A percentile compares a stretch with the other conserved stretches of the same genome.
phyloP scores from a whole-genome alignment of 1,139 yeast genomes.

The Yarrowia galli region DNA sequence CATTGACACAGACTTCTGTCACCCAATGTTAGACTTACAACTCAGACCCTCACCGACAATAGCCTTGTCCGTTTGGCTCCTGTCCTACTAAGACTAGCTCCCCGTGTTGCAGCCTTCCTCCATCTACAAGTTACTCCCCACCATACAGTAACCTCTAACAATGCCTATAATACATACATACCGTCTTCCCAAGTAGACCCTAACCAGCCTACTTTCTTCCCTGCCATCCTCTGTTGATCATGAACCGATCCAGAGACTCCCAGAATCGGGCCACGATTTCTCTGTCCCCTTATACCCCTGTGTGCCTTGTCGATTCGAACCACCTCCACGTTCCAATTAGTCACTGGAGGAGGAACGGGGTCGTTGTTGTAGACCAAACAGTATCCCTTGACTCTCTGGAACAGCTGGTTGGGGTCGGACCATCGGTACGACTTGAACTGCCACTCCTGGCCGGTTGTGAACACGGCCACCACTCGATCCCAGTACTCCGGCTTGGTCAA shows the following conservation, averaged over 20 bases:
- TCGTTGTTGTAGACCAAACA: constrained; percentile 81
- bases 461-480: constrained; percentile 90
- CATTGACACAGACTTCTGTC: too few relatives aligned
- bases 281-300: constrained; percentile 87
- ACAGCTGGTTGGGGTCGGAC: constrained; percentile 78
- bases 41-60: too few relatives aligned
- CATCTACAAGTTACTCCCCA: not conserved
- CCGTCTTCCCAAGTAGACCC: not conserved
- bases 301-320: constrained; percentile 80
- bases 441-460: constrained; percentile 98
- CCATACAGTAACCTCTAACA: not conserved
- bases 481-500: constrained; percentile 96
- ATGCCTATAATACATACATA: constrained; percentile 22
- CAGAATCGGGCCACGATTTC: constrained; percentile 86
- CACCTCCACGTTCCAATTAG: constrained; percentile 87
- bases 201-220: constrained; percentile 18
- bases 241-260: constrained; percentile 58
- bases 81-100: too few relatives aligned
- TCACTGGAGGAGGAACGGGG: constrained; percentile 73
- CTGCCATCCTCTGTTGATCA: constrained; percentile 51
- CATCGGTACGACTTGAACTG: constrained; percentile 89
- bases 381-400: constrained; percentile 85
- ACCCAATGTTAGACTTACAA: too few relatives aligned
- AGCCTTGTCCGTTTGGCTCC: too few relatives aligned
- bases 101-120: too few relatives aligned